phyloP scores from a whole-genome alignment of 352 stramenopile genomes.

The Pythium rishiriense region DNA sequence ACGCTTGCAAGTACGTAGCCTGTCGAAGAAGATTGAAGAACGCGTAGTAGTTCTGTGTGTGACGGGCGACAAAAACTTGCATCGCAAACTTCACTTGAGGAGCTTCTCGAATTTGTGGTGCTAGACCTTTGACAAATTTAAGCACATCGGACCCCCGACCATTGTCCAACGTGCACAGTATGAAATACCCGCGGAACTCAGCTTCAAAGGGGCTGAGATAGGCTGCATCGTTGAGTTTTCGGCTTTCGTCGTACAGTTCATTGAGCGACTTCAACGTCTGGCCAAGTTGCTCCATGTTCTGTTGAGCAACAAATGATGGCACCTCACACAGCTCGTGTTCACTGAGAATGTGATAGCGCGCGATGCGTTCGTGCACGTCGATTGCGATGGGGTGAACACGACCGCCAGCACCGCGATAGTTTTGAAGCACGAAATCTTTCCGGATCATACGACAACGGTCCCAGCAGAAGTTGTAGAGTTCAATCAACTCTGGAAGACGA shows the following conservation, averaged over 20 bases:
- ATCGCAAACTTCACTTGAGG: slow-evolving; percentile 87
- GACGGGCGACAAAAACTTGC: slow-evolving; percentile 82
- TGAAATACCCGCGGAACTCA: slow-evolving; percentile 86
- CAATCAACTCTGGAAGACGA: slow-evolving; percentile 69
- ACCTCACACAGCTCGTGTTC: slow-evolving; percentile 93
- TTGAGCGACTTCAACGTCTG: slow-evolving; percentile 88
- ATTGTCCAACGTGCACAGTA: slow-evolving; percentile 85
- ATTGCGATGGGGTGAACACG: slow-evolving; percentile 91
- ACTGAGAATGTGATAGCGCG: slow-evolving; percentile 94
- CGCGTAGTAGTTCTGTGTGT: slow-evolving; percentile 81
- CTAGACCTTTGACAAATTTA: slow-evolving; percentile 83
- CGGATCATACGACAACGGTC: slow-evolving; percentile 95
- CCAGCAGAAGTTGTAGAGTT: slow-evolving; percentile 98
- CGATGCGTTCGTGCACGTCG: slow-evolving; percentile 94
- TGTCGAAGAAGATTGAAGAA: slow-evolving; percentile 80
- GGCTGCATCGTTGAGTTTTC: slow-evolving; percentile 55
- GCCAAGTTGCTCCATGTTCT: slow-evolving; percentile 90
- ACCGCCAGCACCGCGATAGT: slow-evolving; percentile 93
- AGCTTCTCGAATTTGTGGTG: slow-evolving; percentile 54
- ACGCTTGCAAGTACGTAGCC: slow-evolving; percentile 83
- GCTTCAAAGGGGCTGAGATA: slow-evolving; percentile 83
- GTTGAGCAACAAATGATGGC: slow-evolving; percentile 79
- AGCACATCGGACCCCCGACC: slow-evolving; percentile 79
- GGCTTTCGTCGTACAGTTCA: slow-evolving; percentile 86
- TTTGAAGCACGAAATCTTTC: slow-evolving; percentile 97